These are phyloP conservation scores for Tricholoma furcatifolium DNA, from an alignment of 768 basidiomycete species.

Conservation along the genomic window DNA sequence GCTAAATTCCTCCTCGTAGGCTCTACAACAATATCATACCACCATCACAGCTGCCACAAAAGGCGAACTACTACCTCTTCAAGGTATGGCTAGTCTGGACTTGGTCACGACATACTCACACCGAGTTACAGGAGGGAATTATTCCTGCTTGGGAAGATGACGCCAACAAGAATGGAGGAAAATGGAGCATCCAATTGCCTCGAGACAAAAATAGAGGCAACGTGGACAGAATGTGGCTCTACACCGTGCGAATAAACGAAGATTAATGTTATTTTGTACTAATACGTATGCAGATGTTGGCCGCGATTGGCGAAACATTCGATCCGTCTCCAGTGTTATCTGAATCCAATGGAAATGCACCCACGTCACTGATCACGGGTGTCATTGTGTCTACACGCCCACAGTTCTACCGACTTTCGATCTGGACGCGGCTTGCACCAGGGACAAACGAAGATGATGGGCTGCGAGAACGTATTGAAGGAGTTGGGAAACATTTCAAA, in stretches of 20 bases:
- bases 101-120: constrained; percentile 1
- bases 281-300: constrained; percentile 77
- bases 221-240: constrained; percentile 97
- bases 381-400: constrained; percentile 95
- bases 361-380: constrained; percentile 77
- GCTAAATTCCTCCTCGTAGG: constrained; percentile 36
- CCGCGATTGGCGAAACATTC: constrained; percentile 98
- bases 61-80: constrained; percentile 99
- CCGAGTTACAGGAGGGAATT: constrained; percentile 71
- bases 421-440: constrained; percentile 94
- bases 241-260: constrained; percentile 62
- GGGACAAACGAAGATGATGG: constrained; percentile 44
- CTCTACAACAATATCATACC: constrained; percentile 97
- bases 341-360: constrained; percentile 40
- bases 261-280: neutral
- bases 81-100: constrained; percentile 55
- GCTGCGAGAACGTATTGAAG: constrained; percentile 78
- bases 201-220: constrained; percentile 85
- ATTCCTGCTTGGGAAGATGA: constrained; percentile 98
- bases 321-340: constrained; percentile 73
- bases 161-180: constrained; percentile 95
- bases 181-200: constrained; percentile 98
- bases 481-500: constrained; percentile 91
- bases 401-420: constrained; percentile 93
- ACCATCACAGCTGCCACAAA: constrained; percentile 88